Percentiles rank a stretch among this genome's conserved stretches.
Evolutionary conservation across 768 basidiomycete species (phyloP).

Genomic region (Agrocybe pediades): DNA sequence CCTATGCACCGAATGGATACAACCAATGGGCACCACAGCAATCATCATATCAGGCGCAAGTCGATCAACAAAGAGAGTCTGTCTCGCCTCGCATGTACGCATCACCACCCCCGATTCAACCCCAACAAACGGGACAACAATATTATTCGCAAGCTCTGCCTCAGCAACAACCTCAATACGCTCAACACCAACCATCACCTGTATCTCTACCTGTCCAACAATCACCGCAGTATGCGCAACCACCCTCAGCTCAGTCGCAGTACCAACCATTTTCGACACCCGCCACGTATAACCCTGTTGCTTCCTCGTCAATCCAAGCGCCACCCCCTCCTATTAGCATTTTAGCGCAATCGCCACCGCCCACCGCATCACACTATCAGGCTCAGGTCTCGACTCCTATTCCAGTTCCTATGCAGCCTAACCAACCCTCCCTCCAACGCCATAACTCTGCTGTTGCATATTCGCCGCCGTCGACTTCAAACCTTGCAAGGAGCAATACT

Average conservation of each 20-base stretch:
- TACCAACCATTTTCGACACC: conserved; percentile 4
- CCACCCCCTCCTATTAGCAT: neutral
- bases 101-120: conserved; percentile 19
- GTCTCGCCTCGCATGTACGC: conserved; percentile 17
- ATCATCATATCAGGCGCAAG: conserved; percentile 17
- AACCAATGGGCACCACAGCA: conserved; percentile 35
- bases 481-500: conserved; percentile 35
- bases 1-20: conserved; percentile 28
- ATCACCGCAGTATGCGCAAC: conserved; percentile 1
- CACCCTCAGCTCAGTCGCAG: neutral
- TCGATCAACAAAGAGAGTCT: conserved; percentile 15
- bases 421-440: conserved; percentile 22
- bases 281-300: conserved; percentile 5
- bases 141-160: conserved; percentile 13
- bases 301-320: conserved; percentile 6
- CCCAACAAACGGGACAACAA: conserved; percentile 20
- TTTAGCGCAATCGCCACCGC: neutral
- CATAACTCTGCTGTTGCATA: conserved; percentile 34
- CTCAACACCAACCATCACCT: conserved; percentile 2
- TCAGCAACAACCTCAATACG: conserved; percentile 16
- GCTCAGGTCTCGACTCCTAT: neutral
- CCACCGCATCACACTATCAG: conserved; percentile 8
- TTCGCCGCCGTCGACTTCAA: conserved; percentile 21
- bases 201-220: conserved; percentile 2
- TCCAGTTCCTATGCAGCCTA: neutral